A percentile compares a stretch with the other conserved stretches of the same genome.
These are phyloP conservation scores for Xylariaceae sp. DNA, from an alignment of 2,329 filamentous ascomycete genomes.

Conservation along the genomic window DNA sequence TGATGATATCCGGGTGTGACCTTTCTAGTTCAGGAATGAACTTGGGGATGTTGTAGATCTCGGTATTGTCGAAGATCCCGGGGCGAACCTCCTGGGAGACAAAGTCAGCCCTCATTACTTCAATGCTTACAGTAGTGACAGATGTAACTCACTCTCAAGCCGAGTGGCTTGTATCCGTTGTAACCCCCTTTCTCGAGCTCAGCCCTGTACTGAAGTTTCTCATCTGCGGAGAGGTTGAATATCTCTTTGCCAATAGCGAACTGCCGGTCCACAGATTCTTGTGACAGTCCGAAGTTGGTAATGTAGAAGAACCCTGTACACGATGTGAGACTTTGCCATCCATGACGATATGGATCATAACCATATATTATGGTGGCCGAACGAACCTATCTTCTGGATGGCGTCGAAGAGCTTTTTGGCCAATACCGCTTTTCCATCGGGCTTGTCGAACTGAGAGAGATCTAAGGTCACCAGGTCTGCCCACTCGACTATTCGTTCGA, in stretches of 20 bases:
- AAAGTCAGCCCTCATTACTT: neutral
- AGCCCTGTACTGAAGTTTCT: slow-evolving; percentile 54
- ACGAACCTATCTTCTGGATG: slow-evolving; percentile 37
- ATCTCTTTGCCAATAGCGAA: slow-evolving; percentile 58
- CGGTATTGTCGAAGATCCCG: slow-evolving; percentile 33
- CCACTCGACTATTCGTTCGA: slow-evolving; percentile 36
- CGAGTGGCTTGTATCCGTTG: slow-evolving; percentile 51
- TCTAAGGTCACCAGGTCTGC: slow-evolving; percentile 56
- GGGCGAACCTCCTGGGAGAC: slow-evolving; percentile 25
- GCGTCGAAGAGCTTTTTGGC: slow-evolving; percentile 52
- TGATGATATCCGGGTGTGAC: slow-evolving; percentile 29
- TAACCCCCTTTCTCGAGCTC: slow-evolving; percentile 50
- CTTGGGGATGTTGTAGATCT: slow-evolving; percentile 38
- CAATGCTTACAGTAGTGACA: too few relatives aligned
- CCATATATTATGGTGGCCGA: neutral
- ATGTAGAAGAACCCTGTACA: slow-evolving; percentile 57
- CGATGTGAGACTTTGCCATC: neutral
- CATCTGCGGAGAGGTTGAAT: slow-evolving; percentile 50
- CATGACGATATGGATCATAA: too few relatives aligned
- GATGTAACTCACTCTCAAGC: slow-evolving; percentile 31
- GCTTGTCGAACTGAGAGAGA: slow-evolving; percentile 47
- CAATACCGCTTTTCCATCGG: slow-evolving; percentile 49
- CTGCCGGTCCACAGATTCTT: slow-evolving; percentile 56
- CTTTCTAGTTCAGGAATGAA: slow-evolving; percentile 31
- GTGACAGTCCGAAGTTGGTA: slow-evolving; percentile 56